A percentile compares a stretch with the other conserved stretches of the same genome.
Evolutionary conservation across 441 rosid genomes (phyloP).

Genomic region (Populus tomentosa): DNA sequence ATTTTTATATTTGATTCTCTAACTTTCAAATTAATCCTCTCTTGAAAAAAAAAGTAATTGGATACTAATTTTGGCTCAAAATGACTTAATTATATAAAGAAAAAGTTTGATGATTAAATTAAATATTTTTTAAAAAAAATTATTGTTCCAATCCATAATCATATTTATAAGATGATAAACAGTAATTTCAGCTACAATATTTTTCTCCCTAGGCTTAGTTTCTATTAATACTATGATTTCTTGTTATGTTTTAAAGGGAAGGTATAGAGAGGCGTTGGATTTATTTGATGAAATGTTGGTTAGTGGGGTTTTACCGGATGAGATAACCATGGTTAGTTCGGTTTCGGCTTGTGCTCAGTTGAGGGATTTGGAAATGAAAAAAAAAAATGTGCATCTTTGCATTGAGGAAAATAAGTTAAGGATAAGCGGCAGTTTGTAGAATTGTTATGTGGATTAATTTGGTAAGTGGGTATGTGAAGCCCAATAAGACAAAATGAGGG

Average conservation of each 20-base stretch:
- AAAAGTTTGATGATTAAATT: too few relatives aligned
- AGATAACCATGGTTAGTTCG: slow-evolving; percentile 12
- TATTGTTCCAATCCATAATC: fast-evolving
- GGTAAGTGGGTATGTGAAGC: slow-evolving; percentile 9
- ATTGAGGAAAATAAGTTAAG: too few relatives aligned
- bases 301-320: slow-evolving; percentile 7
- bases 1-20: too few relatives aligned
- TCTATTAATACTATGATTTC: slow-evolving; percentile 9
- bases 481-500: slow-evolving; percentile 4
- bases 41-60: too few relatives aligned
- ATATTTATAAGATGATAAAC: too few relatives aligned
- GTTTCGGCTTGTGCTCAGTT: slow-evolving; percentile 11
- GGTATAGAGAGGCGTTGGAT: slow-evolving; percentile 2
- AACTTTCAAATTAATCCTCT: too few relatives aligned
- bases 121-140: too few relatives aligned
- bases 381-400: not conserved
- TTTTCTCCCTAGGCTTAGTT: too few relatives aligned
- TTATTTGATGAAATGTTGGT: slow-evolving; percentile 13
- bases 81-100: too few relatives aligned
- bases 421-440: too few relatives aligned
- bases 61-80: too few relatives aligned
- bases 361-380: slow-evolving; percentile 7
- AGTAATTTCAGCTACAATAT: too few relatives aligned
- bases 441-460: slow-evolving; percentile 9
- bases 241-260: not conserved